These are phyloP conservation scores for Avena insularis DNA, from an alignment of 176 grass and related monocot species.

Conservation along the genomic window DNA sequence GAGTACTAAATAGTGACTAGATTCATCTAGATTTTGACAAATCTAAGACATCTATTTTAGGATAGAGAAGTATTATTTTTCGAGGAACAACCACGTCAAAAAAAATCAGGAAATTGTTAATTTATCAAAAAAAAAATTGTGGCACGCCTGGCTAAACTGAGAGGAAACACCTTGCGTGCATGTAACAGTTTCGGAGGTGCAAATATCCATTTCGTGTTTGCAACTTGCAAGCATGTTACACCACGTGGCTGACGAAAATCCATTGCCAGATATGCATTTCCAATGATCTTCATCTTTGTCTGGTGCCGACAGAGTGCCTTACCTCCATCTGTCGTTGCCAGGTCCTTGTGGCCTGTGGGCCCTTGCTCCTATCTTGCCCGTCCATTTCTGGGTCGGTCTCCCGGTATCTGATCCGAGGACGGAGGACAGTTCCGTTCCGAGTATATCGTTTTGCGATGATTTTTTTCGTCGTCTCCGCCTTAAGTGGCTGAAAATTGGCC, in stretches of 20 bases:
- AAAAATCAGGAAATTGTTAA: background rate
- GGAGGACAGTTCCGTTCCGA: background rate
- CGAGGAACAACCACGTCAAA: background rate
- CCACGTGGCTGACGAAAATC: background rate
- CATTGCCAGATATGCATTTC: background rate
- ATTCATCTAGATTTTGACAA: too few species aligned
- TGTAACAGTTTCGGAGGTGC: background rate
- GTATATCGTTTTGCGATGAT: background rate
- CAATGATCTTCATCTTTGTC: background rate
- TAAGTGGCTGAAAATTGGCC: conserved; percentile 1
- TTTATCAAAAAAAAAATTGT: background rate
- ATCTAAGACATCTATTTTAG: too few species aligned
- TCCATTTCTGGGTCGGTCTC: background rate
- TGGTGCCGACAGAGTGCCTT: background rate
- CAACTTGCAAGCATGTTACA: background rate
- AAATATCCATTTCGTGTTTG: background rate
- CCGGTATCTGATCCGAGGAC: background rate
- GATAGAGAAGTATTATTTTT: too few species aligned
- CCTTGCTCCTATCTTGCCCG: background rate
- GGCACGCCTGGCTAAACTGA: background rate
- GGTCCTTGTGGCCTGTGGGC: too few species aligned
- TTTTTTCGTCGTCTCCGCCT: background rate
- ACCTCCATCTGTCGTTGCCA: background rate
- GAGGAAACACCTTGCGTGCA: background rate
- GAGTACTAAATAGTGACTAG: too few species aligned